Base-by-base conservation (phyloP, 768 basidiomycete species). In the Pisolithus albus region DNA sequence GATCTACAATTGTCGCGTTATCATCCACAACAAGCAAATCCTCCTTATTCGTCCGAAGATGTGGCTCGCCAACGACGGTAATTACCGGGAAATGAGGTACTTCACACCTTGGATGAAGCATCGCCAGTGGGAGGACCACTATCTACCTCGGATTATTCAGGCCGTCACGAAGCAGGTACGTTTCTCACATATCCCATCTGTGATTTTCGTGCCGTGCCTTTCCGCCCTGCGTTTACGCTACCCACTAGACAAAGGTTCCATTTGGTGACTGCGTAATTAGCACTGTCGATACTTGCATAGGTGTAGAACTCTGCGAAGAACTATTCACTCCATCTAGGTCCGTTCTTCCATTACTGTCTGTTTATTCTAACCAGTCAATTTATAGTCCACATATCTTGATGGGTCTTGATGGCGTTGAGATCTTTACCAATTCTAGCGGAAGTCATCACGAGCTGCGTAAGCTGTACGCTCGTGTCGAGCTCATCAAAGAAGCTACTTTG, bases 1-100 rank as follows among this genome's bases (percentile, higher is more conserved):
- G 44, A 94, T 87, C 56, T 98, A 97, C 73, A 99, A 99, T 64
- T 96, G 92, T 66, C 86, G 96, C 18, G 76, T 98, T 34, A 85
- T 98, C 64, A 81, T 94, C 40, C 80, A 92, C 63, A 77, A 93
- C 69, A 77, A 82, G 50, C 80, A 90, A 70, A 93, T 99, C 53
- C 70, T 97, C 1, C 82, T 97, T 56, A 98, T 99, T 56, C 83
- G 96, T 21, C 96, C 96, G 0, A 99, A 98, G 74, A 94, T 99
- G 94, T 99, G 96, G 96, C 76, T 99, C 42, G 96, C 96, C 1
- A 98, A 98, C 63, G 92, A 96, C 61, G 96, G 96, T 4, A 98
- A 98, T 64, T 99, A 99, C 67, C 87, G 96, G 24, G 83, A 86
- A 65, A 72, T 87, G 61, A 72, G 88, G 13, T 90, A 92, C 66